Evolutionary conservation across 495 filamentous ascomycete genomes (phyloP), one percentile per base, ranked within the genome.

Genomic region (Aspergillus steynii): DNA sequence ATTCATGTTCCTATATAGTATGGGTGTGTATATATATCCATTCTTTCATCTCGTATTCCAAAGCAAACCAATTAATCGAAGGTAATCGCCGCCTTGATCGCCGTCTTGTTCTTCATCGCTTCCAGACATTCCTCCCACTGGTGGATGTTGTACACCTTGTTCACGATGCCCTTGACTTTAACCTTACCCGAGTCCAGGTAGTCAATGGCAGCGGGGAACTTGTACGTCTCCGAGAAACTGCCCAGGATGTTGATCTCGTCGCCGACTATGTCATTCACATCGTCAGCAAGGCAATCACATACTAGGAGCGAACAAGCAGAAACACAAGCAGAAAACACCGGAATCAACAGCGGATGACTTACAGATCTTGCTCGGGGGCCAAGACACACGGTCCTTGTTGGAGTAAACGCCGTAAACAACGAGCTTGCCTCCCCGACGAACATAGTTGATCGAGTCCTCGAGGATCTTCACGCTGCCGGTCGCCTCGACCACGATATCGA

Each of bases 221-320:
- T 89, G 77, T 88, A 87, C 15, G 85, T 85, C 67, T 90, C 86
- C 31, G 82, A 86, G 79, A 89, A 90, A 45, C 81, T 86, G 29
- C 87, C 86, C 46, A 90, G 72, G 62, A 91, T 88, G 61, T 85
- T 89, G 66, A 90, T 89, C 67, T 89, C 87, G 65, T 86, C 77
- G 52, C 74, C 74, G 57, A 77, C 76, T 76, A 55, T 60, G 12
- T 12, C 37, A 42, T 2, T 10, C 7, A 14, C 37, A 42, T 42
- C 12, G 37, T 42, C 37, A 42, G 10, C 20, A 20, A 42, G 12
- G 14, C 37, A 42, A 10, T 14, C 37, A 8, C 20, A 58, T 55
- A 26, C 54, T 52, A 48, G 34, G 29, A 49, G 14, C 29, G 50
- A 27, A 60, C 51, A 29, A 2, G 3, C 48, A 14, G 42, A 37